These are phyloP conservation scores for Hymenoscyphus fraxineus DNA, from an alignment of 2,329 filamentous ascomycete species.

Conservation along the genomic window DNA sequence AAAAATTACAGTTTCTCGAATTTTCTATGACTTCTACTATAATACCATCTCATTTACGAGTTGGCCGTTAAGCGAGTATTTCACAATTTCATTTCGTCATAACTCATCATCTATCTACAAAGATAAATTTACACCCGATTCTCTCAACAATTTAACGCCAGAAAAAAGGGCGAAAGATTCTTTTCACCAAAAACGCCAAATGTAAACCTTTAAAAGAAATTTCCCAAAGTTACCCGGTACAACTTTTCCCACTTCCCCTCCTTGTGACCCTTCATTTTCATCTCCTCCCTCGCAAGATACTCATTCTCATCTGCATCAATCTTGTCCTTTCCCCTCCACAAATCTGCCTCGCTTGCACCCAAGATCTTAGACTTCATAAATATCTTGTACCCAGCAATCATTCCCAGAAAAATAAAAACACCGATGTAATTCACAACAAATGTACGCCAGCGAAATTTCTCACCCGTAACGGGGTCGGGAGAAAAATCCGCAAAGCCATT, in stretches of 20 bases:
- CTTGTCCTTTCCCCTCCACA: slow-evolving; percentile 55
- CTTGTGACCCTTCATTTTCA: slow-evolving; percentile 15
- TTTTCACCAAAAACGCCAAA: neutral
- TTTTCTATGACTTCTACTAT: neutral
- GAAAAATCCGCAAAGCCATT: slow-evolving; percentile 80
- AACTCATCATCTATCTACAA: neutral
- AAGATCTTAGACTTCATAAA: slow-evolving; percentile 42
- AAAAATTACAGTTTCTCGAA: too few relatives aligned
- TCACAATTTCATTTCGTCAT: neutral
- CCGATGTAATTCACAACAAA: slow-evolving; percentile 63
- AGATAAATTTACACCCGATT: neutral
- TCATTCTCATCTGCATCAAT: slow-evolving; percentile 57
- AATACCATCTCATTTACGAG: neutral
- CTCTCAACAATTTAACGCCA: neutral
- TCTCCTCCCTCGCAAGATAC: slow-evolving; percentile 26
- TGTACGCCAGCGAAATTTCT: slow-evolving; percentile 58
- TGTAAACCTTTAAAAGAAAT: slow-evolving; percentile 24
- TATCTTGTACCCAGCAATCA: slow-evolving; percentile 56
- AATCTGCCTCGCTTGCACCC: slow-evolving; percentile 49
- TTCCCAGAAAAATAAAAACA: slow-evolving; percentile 58
- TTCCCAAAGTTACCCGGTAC: slow-evolving; percentile 27
- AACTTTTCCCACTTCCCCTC: slow-evolving; percentile 20
- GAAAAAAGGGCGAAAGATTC: neutral
- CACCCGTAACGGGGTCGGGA: slow-evolving; percentile 41
- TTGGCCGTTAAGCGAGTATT: neutral